phyloP scores from a whole-genome alignment of 2,329 filamentous ascomycete genomes.

The Tolypocladium tropicale region DNA sequence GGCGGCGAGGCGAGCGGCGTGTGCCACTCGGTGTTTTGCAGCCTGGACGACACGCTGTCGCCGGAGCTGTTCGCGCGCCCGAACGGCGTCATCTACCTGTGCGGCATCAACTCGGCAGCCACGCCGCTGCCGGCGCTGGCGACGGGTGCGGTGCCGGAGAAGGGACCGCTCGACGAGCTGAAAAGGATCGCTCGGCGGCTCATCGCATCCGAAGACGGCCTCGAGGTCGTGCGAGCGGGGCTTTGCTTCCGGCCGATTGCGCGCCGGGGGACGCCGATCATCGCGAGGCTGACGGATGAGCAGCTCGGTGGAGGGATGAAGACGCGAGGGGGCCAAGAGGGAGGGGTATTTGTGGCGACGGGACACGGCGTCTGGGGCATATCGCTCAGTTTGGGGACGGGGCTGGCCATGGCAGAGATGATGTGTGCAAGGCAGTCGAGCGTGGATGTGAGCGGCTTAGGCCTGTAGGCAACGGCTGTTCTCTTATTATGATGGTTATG shows the following conservation, averaged over 20 bases:
- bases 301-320: slow-evolving; percentile 39
- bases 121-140: slow-evolving; percentile 46
- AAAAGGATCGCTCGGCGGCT: slow-evolving; percentile 37
- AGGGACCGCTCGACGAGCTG: slow-evolving; percentile 34
- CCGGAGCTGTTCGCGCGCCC: slow-evolving; percentile 62
- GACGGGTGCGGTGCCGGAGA: slow-evolving; percentile 8
- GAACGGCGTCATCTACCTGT: slow-evolving; percentile 61
- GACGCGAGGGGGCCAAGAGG: slow-evolving; percentile 30
- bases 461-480: too few relatives aligned
- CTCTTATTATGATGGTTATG: too few relatives aligned
- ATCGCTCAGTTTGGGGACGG: slow-evolving; percentile 54
- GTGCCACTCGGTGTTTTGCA: slow-evolving; percentile 62
- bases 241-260: slow-evolving; percentile 68
- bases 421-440: slow-evolving; percentile 47
- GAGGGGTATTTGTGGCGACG: slow-evolving; percentile 60
- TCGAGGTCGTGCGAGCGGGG: slow-evolving; percentile 53
- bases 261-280: slow-evolving; percentile 50
- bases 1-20: slow-evolving; percentile 25
- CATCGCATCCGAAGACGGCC: slow-evolving; percentile 34
- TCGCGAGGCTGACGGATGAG: slow-evolving; percentile 46
- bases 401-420: slow-evolving; percentile 61
- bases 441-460: slow-evolving; percentile 38
- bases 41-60: slow-evolving; percentile 46
- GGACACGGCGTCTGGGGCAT: slow-evolving; percentile 75
- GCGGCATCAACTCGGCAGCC: slow-evolving; percentile 54